Evolutionary conservation across 192 early-diverging fungal species (phyloP), one percentile per base, ranked within the genome.

Genomic region (Coemansia asiatica): DNA sequence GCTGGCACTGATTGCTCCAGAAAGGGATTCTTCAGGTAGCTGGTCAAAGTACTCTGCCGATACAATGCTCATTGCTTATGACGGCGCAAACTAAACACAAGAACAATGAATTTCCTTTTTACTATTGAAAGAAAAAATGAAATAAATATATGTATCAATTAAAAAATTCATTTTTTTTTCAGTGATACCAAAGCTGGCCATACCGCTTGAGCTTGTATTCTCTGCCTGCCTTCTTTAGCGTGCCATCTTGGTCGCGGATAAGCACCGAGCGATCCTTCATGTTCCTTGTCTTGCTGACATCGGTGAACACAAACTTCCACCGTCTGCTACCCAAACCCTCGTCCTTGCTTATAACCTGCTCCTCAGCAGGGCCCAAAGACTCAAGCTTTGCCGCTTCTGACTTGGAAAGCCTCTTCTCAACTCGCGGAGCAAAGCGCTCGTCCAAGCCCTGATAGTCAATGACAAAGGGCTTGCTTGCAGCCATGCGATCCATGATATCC

Each of bases 291-390:
- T 79, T 81, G 48, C 79, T 60, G 26, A 79, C 82, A 61, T 90
- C 89, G 18, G 82, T 83, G 60, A 90, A 79, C 57, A 85, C 75
- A 79, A 85, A 88, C 49, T 85, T 83, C 74, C 80, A 84, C 68
- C 79, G 71, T 18, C 74, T 72, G 62, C 76, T 85, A 23, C 55
- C 57, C 55, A 76, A 47, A 6, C 56, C 47, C 47, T 67, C 64
- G 50, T 85, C 78, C 56, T 82, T 67, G 26, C 62, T 61, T 10
- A 79, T 21, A 18, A 84, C 50, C 60, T 66, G 46, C 31, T 81
- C 78, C 36, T 57, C 56, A 1, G 56, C 72, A 0, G 66, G 56
- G 0, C 78, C 78, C 15, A 81, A 55, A 1, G 40, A 49, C 22
- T 75, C 72, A 19, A 75, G 72, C 31, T 47, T 60, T 9, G 21